phyloP scores from a whole-genome alignment of 495 filamentous ascomycete genomes.

The Daldinia bambusicola region DNA sequence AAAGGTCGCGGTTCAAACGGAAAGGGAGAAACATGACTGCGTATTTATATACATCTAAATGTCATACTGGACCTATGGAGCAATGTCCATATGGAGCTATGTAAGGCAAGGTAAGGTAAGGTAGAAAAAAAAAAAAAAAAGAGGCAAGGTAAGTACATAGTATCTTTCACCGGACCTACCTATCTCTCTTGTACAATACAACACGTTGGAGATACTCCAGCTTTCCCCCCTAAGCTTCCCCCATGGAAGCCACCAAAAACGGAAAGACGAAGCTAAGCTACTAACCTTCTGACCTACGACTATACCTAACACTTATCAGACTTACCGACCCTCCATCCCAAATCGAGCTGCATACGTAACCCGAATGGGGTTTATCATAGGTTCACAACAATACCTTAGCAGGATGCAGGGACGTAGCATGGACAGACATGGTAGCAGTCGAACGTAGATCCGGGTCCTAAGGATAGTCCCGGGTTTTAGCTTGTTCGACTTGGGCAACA shows the following conservation, averaged over 20 bases:
- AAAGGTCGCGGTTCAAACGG: conserved; percentile 28
- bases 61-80: neutral
- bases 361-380: neutral
- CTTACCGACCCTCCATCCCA: conserved; percentile 35
- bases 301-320: conserved; percentile 1
- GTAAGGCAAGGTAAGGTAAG: neutral
- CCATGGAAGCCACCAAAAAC: neutral
- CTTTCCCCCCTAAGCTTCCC: neutral
- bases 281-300: conserved; percentile 6
- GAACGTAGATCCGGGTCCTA: conserved; percentile 34
- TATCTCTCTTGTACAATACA: too few species aligned
- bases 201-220: conserved; percentile 21
- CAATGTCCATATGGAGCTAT: neutral
- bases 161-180: conserved; percentile 21
- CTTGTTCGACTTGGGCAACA: neutral
- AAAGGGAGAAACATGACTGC: conserved; percentile 5
- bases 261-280: neutral
- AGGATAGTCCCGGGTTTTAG: conserved; percentile 1
- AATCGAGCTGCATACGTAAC: conserved; percentile 23
- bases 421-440: conserved; percentile 37
- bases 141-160: neutral
- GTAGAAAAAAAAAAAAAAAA: too few species aligned
- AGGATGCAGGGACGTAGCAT: conserved; percentile 36
- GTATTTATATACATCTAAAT: conserved; percentile 32
- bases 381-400: neutral